These are phyloP conservation scores for Diaporthe capsici DNA, from an alignment of 2,329 filamentous ascomycete genomes.

Conservation along the genomic window DNA sequence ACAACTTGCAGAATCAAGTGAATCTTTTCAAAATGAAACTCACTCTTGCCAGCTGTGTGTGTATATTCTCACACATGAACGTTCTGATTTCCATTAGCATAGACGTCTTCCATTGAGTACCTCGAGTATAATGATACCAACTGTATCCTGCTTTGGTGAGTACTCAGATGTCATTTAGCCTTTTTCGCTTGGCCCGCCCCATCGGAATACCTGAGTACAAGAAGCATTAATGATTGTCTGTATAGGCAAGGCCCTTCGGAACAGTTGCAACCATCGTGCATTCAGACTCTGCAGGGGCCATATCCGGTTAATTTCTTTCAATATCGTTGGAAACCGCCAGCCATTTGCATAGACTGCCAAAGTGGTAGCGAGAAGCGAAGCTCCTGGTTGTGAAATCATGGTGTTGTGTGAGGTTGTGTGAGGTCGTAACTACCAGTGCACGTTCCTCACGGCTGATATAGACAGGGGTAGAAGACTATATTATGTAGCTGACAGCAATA, in stretches of 20 bases:
- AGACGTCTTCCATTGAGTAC: neutral
- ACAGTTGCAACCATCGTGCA: neutral
- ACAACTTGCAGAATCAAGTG: neutral
- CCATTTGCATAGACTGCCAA: neutral
- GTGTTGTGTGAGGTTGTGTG: neutral
- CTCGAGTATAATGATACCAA: neutral
- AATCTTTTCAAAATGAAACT: neutral
- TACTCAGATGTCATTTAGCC: neutral
- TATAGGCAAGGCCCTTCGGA: neutral
- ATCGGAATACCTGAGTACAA: neutral
- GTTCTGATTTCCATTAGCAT: too few relatives aligned
- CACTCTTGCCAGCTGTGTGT: neutral
- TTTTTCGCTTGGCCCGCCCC: neutral
- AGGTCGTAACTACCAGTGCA: neutral
- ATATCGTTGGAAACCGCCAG: neutral
- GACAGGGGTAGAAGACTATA: neutral
- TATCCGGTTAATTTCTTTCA: neutral
- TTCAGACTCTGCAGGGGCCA: too few relatives aligned
- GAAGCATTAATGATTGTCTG: too few relatives aligned
- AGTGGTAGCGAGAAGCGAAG: neutral
- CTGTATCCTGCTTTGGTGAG: neutral
- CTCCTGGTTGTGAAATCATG: neutral
- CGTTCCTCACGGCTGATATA: neutral
- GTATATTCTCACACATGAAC: neutral
- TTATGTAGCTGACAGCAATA: neutral